These are phyloP conservation scores for Anacardium occidentale DNA, from an alignment of 345 rosid species.

Conservation along the genomic window DNA sequence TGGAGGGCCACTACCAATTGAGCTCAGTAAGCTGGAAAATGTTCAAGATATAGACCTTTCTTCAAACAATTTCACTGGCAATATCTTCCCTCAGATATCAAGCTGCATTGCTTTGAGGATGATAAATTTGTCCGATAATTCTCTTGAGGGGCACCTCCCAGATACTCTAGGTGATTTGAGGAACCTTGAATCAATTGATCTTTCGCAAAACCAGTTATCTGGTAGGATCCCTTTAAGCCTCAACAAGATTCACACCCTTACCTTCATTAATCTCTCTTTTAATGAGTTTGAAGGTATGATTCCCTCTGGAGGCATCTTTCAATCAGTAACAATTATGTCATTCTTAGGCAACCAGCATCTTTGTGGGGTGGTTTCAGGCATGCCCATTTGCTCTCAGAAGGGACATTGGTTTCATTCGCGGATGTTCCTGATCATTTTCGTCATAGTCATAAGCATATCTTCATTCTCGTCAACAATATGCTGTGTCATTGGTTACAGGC, in stretches of 20 bases:
- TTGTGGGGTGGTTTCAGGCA: slow-evolving; percentile 36
- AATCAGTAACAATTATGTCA: slow-evolving; percentile 28
- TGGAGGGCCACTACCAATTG: slow-evolving; percentile 47
- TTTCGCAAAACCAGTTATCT: slow-evolving; percentile 42
- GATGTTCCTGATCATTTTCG: slow-evolving; percentile 31
- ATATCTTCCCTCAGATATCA: slow-evolving; percentile 41
- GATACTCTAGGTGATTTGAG: slow-evolving; percentile 41
- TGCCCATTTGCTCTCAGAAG: slow-evolving; percentile 26
- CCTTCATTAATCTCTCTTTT: slow-evolving; percentile 43
- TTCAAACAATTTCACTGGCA: slow-evolving; percentile 42
- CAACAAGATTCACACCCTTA: slow-evolving; percentile 35
- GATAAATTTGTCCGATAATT: slow-evolving; percentile 43
- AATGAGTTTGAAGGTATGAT: slow-evolving; percentile 47
- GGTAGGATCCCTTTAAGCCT: slow-evolving; percentile 51
- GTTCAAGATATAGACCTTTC: slow-evolving; percentile 53
- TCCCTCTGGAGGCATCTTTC: slow-evolving; percentile 51
- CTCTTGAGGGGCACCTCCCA: slow-evolving; percentile 48
- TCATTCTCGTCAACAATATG: slow-evolving; percentile 26
- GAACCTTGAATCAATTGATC: slow-evolving; percentile 45
- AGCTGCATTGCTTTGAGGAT: slow-evolving; percentile 38
- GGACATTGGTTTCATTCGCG: slow-evolving; percentile 30
- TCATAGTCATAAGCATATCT: slow-evolving; percentile 25
- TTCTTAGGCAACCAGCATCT: slow-evolving; percentile 41
- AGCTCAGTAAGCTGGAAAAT: slow-evolving; percentile 52
- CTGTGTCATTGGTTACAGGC: slow-evolving; percentile 32